Conservation (phyloP, 2,329 filamentous ascomycete genomes). For the Arthrobotrys conoides region DNA sequence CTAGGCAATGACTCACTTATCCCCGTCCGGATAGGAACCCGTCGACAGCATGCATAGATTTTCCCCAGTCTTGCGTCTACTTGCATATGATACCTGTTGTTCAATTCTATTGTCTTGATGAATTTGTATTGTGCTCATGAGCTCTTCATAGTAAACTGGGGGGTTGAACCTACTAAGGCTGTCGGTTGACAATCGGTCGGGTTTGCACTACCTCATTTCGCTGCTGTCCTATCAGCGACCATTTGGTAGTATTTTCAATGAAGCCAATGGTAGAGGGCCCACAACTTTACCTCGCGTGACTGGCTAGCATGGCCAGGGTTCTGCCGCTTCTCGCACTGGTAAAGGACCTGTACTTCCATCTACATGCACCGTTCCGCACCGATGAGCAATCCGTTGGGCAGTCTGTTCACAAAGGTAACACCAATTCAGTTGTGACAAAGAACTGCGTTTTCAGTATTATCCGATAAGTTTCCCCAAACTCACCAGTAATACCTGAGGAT, state of each 20-base stretch:
- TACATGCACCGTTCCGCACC: not conserved
- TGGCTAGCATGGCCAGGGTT: not conserved
- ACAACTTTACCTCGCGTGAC: constrained; percentile 12
- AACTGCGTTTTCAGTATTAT: not conserved
- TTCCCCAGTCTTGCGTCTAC: constrained; percentile 3
- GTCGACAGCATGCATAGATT: not conserved
- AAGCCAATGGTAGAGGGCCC: constrained; percentile 17
- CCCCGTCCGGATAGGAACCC: constrained; percentile 2
- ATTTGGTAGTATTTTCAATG: not conserved
- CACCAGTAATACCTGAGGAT: not conserved
- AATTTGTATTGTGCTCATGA: no score
- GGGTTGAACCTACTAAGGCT: not conserved
- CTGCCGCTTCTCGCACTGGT: no score
- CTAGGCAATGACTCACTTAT: constrained; percentile 17
- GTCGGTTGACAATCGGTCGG: not conserved
- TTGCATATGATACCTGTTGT: not conserved
- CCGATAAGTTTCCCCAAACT: not conserved
- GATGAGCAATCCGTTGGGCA: not conserved
- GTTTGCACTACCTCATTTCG: constrained; percentile 5
- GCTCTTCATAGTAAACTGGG: not conserved
- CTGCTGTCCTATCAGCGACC: not conserved
- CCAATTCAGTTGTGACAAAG: not conserved
- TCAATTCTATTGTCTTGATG: no score
- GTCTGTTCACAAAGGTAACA: not conserved
- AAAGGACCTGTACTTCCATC: no score